phyloP scores from a whole-genome alignment of 805 yeast genomes.

The Teunomyces gatunensis region DNA sequence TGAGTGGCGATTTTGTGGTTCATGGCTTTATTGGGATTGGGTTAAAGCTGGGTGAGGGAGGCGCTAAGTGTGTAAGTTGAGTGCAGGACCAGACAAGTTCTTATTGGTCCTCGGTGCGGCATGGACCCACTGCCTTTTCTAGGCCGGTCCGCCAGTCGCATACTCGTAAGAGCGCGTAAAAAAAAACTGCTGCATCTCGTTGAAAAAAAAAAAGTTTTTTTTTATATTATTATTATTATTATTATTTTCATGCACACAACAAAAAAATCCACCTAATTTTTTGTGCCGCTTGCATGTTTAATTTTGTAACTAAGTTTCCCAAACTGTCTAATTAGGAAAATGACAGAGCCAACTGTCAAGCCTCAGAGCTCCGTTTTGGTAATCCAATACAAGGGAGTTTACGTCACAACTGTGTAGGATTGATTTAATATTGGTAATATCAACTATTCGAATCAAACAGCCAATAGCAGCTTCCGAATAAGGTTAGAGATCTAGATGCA shows the following conservation, averaged over 20 bases:
- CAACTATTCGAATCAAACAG: neutral
- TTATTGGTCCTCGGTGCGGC: neutral
- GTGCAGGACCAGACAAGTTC: neutral
- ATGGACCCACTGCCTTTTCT: neutral
- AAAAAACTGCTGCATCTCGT: neutral
- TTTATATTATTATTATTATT: neutral
- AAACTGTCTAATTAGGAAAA: neutral
- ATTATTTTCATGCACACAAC: neutral
- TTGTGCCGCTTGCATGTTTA: constrained; percentile 1
- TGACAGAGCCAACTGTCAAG: neutral
- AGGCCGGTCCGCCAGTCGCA: neutral
- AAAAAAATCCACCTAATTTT: neutral
- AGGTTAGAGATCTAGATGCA: neutral
- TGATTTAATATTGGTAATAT: neutral
- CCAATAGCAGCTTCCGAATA: neutral
- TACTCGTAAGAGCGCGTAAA: neutral
- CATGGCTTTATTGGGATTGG: neutral
- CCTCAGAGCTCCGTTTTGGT: too few species aligned
- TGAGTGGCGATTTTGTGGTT: neutral
- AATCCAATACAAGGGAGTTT: too few species aligned
- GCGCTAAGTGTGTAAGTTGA: neutral
- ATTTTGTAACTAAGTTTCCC: neutral
- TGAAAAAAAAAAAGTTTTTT: neutral
- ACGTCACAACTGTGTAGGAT: neutral
- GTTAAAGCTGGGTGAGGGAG: too few species aligned